phyloP scores from a whole-genome alignment of 371 early-diverging fungal species.

The Mortierella sp. region DNA sequence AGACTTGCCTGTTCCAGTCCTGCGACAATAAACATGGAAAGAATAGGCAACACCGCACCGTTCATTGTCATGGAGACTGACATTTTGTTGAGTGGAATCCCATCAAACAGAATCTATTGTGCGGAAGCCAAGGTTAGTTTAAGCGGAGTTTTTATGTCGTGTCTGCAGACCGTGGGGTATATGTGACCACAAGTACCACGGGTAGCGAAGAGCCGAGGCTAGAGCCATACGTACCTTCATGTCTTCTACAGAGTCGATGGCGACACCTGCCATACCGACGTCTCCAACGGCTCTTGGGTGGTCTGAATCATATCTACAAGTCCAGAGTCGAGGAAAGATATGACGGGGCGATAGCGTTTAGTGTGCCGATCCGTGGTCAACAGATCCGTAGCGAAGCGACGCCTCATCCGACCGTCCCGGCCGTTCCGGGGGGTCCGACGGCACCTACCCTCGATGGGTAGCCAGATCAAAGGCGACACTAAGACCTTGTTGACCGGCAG shows the following conservation, averaged over 20 bases:
- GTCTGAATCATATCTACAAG: conserved; percentile 79
- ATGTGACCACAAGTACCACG: no score
- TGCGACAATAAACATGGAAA: conserved; percentile 91
- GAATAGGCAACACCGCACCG: conserved; percentile 88
- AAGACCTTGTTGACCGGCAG: conserved; percentile 89
- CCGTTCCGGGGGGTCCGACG: no score
- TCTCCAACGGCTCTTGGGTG: conserved; percentile 88
- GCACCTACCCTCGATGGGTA: conserved; percentile 79
- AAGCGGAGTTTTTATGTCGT: not conserved
- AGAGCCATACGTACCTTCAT: conserved; percentile 70
- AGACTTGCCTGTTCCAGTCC: conserved; percentile 76
- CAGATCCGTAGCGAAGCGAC: no score
- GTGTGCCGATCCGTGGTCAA: no score
- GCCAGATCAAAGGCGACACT: conserved; percentile 89
- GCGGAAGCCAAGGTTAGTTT: not conserved
- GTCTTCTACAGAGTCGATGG: conserved; percentile 90
- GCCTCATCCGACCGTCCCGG: no score
- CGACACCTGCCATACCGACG: conserved; percentile 94
- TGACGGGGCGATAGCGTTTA: no score
- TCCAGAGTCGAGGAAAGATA: no score
- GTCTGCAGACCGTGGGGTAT: no score
- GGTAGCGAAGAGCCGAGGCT: not conserved
- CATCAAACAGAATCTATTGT: conserved; percentile 78
- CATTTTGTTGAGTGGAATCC: conserved; percentile 87
- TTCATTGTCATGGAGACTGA: conserved; percentile 94